Evolutionary conservation across 2,329 filamentous ascomycete genomes (phyloP).

Genomic region (Verticillium nubilum): DNA sequence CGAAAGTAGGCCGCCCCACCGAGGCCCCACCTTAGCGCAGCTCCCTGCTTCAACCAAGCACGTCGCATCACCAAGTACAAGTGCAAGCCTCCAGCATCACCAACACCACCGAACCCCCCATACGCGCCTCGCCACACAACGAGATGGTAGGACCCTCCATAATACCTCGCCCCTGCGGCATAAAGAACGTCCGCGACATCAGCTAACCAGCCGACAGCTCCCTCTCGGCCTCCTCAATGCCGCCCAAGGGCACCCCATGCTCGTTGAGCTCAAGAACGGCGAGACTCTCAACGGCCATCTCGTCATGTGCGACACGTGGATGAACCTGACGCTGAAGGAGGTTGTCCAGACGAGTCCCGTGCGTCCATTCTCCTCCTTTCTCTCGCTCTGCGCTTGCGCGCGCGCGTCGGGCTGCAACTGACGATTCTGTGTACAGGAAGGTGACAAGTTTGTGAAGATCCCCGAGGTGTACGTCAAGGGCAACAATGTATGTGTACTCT

Average conservation of each 20-base stretch:
- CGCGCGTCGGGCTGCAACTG: conserved; percentile 7
- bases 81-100: background rate
- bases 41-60: background rate
- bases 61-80: background rate
- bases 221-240: conserved; percentile 84
- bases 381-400: background rate
- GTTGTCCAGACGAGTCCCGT: conserved; percentile 92
- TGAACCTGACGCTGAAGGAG: conserved; percentile 97
- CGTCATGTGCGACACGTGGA: conserved; percentile 98
- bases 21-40: background rate
- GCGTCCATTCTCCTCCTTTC: conserved; percentile 17
- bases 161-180: too few species aligned
- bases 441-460: conserved; percentile 87
- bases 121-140: background rate
- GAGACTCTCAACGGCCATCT: conserved; percentile 96
- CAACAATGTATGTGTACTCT: conserved; percentile 70
- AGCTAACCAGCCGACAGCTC: conserved; percentile 37
- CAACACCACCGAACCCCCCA: background rate
- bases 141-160: background rate
- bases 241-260: conserved; percentile 95
- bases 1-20: background rate
- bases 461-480: conserved; percentile 95
- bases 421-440: conserved; percentile 56
- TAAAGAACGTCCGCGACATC: background rate
- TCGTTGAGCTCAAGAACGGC: conserved; percentile 95